A percentile compares a stretch with the other conserved stretches of the same genome.
Evolutionary conservation across 176 grass and related monocot genomes (phyloP).

Genomic region (Panicum miliaceum): DNA sequence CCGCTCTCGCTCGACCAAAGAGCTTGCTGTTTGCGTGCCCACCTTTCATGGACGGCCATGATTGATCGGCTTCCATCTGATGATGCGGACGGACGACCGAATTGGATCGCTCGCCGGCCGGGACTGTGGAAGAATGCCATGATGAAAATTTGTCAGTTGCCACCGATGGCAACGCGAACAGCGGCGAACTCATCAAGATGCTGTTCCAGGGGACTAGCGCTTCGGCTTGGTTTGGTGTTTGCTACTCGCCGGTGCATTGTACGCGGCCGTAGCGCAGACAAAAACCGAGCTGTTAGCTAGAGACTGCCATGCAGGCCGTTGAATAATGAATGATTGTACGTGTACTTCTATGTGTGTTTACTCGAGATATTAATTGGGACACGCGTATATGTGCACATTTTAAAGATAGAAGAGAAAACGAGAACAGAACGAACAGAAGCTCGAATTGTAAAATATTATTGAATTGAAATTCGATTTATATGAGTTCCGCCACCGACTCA

Average conservation of each 20-base stretch:
- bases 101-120: conserved; percentile 46
- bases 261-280: not conserved
- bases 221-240: not conserved
- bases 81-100: conserved; percentile 10
- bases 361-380: not conserved
- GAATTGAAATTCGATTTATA: too few species aligned
- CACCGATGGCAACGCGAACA: not conserved
- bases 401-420: not conserved
- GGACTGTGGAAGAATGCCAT: not conserved
- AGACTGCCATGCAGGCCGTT: not conserved
- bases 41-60: not conserved
- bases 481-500: too few species aligned
- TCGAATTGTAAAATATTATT: not conserved
- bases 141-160: conserved; percentile 29
- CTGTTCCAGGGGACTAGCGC: not conserved
- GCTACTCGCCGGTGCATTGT: conserved; percentile 13
- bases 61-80: not conserved
- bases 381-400: not conserved
- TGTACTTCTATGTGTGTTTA: not conserved
- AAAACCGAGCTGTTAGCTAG: not conserved
- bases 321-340: not conserved
- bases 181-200: conserved; percentile 1
- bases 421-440: not conserved
- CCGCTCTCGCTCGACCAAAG: not conserved
- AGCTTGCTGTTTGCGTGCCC: not conserved